Evolutionary conservation across 352 stramenopile species (phyloP), one percentile per base, ranked within the genome.

Genomic region (Peronospora belbahrii): DNA sequence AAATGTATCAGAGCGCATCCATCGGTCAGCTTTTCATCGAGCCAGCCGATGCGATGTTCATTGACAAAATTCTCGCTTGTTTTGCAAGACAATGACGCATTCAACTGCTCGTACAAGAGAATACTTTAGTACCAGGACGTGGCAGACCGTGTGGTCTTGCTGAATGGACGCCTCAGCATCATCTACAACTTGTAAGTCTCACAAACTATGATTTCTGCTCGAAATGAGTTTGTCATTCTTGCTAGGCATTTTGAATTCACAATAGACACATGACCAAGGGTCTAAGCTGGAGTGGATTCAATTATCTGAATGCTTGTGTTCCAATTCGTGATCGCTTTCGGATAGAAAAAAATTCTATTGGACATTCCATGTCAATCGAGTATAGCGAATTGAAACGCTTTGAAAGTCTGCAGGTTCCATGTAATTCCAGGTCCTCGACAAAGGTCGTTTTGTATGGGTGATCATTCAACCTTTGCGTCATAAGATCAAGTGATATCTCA

Each of bases 141-240:
- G 48, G 67, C 78, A n/a, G 86, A 77, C 33, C 79, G 92, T 43
- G 78, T 97, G 31, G 84, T 87, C 24, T 85, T 97, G 22, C 59
- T 97, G 33, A 97, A 97, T 70, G 95, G 91, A 56, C 83, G 92
- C 2, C 76, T 97, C 13, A 87, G 95, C 41, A 92, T 97, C 38
- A 59, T 97, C 15, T 76, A 77, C 31, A 89, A 97, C 55, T 70
- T 97, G 61, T 88, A 67, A 42, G 79, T 70, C 14, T 7, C 23
- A 10, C 30, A 20, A 18, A 39, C n/a, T n/a, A n/a, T 0, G 15
- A 34, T 19, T 37, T 14, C 23, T 25, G 19, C 33, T 39, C 8
- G 47, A 18, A 39, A 27, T 17, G 10, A 6, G 48, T 42, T 4
- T 44, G 30, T 27, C 6, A 23, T 46, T 34, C 27, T n/a, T 48